Evolutionary conservation across 768 basidiomycete species (phyloP).

Genomic region (Suillus bovinus): DNA sequence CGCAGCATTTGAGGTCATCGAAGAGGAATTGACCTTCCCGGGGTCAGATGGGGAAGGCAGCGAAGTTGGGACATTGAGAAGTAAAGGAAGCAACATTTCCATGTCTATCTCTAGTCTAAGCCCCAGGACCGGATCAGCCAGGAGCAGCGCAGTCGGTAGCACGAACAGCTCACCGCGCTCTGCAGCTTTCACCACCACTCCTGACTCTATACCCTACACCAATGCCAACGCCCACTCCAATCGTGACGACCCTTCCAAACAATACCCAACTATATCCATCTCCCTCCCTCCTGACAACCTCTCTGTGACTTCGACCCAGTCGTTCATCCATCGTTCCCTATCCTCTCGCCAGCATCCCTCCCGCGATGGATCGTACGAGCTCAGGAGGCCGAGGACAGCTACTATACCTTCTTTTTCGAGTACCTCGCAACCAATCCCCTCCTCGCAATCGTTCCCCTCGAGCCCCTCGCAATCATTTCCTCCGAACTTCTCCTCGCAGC

Average conservation of each 20-base stretch:
- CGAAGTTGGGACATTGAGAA: conserved; percentile 2
- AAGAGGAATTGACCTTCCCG: conserved; percentile 76
- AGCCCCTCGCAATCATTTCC: neutral
- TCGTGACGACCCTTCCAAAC: conserved; percentile 17
- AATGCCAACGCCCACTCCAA: neutral
- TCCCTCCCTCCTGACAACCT: neutral
- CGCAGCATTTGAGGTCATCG: conserved; percentile 73
- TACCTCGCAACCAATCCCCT: neutral
- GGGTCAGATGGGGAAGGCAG: conserved; percentile 31
- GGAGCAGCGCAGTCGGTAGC: neutral
- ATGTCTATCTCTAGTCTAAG: neutral
- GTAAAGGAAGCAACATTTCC: neutral
- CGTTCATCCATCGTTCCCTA: neutral
- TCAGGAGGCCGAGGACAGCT: neutral
- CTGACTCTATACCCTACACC: neutral
- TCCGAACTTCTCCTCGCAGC: neutral
- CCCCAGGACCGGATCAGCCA: neutral
- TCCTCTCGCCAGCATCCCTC: neutral
- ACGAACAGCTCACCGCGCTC: neutral
- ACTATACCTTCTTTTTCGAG: neutral
- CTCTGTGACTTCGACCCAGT: neutral
- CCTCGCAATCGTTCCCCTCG: neutral
- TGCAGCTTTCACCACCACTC: neutral
- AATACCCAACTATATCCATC: conserved; percentile 3
- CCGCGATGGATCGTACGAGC: neutral